Evolutionary conservation across 257 asterid species (phyloP).

Genomic region (Ophiorrhiza pumila): DNA sequence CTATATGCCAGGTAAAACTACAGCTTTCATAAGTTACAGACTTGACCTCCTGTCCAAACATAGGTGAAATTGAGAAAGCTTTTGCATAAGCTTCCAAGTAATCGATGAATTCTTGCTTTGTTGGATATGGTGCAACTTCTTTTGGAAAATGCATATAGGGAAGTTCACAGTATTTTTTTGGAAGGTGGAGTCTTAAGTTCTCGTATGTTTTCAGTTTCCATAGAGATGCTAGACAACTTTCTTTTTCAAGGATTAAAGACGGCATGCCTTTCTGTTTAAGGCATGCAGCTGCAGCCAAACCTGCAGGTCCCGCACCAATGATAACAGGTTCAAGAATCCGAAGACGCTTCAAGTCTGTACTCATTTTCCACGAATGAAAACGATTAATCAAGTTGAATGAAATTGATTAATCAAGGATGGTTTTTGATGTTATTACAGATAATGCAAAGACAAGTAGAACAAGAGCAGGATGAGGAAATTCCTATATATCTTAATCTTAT

Average conservation of each 20-base stretch:
- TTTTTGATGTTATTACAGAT: too few relatives aligned
- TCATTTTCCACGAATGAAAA: background rate
- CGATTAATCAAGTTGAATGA: background rate
- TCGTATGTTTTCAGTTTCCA: conserved; percentile 23
- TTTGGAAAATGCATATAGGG: conserved; percentile 22
- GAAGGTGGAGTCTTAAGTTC: conserved; percentile 25
- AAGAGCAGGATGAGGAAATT: too few relatives aligned
- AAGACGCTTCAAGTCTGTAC: background rate
- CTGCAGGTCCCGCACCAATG: conserved; percentile 26
- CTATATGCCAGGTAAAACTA: conserved; percentile 5
- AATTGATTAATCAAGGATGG: too few relatives aligned
- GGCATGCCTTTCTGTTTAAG: conserved; percentile 19
- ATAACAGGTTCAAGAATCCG: conserved; percentile 18
- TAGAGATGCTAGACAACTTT: conserved; percentile 22
- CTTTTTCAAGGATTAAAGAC: conserved; percentile 15
- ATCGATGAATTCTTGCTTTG: conserved; percentile 16
- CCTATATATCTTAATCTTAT: too few relatives aligned
- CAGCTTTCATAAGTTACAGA: conserved; percentile 10
- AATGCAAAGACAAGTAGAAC: too few relatives aligned
- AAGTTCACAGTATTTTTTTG: conserved; percentile 26
- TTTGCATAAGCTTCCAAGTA: conserved; percentile 24
- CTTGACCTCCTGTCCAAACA: conserved; percentile 16
- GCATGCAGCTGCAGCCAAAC: conserved; percentile 26
- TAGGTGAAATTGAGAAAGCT: conserved; percentile 15
- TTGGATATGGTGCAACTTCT: conserved; percentile 19